Base-by-base conservation (phyloP, 805 yeast genomes). In the Ogataea naganishii region DNA sequence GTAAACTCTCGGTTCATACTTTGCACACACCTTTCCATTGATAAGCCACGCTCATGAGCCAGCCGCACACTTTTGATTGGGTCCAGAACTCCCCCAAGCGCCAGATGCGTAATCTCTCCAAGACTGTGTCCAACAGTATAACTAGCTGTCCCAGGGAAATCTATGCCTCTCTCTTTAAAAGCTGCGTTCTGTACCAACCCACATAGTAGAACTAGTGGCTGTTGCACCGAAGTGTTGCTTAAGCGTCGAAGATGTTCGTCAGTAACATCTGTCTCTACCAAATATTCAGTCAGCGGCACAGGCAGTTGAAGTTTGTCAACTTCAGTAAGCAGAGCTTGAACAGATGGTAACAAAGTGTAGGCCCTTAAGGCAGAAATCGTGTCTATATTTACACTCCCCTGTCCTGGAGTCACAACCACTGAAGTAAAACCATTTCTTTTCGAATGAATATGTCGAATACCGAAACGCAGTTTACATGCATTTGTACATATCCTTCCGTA, bases 71-170 rank as follows among this genome's bases (percentile, higher is more conserved):
- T 55, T 11, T 48, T 26, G 6, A 40, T 43, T 18, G 53, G 41
- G 0, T 47, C 18, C 1, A 58, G 26, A 0, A 41, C 38, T 5
- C 34, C 49, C 35, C 52, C 60, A 4, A 49, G 23, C 3, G 46
- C 54, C 21, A 58, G 25, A 3, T 45, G 33, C 13, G 53, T 39
- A 5, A 58, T 47, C 25, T 58, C 63, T 1, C 63, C 63, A 15
- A 58, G 31, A 5, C 62, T 56, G 34, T 57, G 63, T 7, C 63
- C 63, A 7, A 58, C 22, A 20, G 45, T 35, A 29, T 39, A 47
- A 26, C 52, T 46, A 1, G 44, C 31, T 6, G 15, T 17, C 10
- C 35, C 23, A 11, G 53, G 26, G 3, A 51, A 24, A 31, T 48
- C 47, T 6, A 44, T 20, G 7, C 44, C 47, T n/a, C 27, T 27